Percentiles rank a stretch among this genome's conserved stretches.
Evolutionary conservation across 1,284 basidiomycete genomes (phyloP).

Genomic region (Papiliotrema fonsecae): DNA sequence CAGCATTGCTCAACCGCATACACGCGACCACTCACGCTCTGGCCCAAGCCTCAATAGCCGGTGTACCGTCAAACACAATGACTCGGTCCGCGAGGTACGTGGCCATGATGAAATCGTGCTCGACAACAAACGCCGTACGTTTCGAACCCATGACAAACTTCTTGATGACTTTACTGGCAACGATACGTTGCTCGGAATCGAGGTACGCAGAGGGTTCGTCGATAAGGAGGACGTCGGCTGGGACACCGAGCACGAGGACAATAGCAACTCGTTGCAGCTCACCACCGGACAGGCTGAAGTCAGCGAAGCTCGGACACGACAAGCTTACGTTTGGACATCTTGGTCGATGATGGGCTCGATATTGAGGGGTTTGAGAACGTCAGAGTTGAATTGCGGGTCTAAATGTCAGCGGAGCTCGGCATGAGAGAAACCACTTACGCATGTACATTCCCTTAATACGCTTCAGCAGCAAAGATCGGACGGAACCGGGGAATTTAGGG

Average conservation of each 20-base stretch:
- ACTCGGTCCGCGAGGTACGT: slow-evolving; percentile 96
- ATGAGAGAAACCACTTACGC: slow-evolving; percentile 51
- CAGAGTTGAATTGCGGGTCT: slow-evolving; percentile 90
- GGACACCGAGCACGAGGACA: slow-evolving; percentile 73
- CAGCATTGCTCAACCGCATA: not conserved
- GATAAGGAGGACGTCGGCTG: slow-evolving; percentile 68
- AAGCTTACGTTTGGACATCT: slow-evolving; percentile 72
- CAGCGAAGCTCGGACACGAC: not conserved
- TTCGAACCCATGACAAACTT: slow-evolving; percentile 90
- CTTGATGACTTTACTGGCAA: slow-evolving; percentile 94
- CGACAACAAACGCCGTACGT: slow-evolving; percentile 94
- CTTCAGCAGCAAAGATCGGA: slow-evolving; percentile 86
- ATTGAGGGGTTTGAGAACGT: slow-evolving; percentile 91
- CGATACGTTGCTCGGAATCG: slow-evolving; percentile 97
- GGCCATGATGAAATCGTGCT: slow-evolving; percentile 85
- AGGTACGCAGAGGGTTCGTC: slow-evolving; percentile 64
- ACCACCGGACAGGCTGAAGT: slow-evolving; percentile 71
- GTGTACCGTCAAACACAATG: slow-evolving; percentile 87
- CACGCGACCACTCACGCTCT: slow-evolving; percentile 61
- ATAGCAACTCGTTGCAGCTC: slow-evolving; percentile 95
- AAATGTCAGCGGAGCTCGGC: no score
- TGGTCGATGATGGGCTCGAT: slow-evolving; percentile 91
- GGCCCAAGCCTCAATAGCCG: slow-evolving; percentile 74
- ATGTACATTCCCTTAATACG: slow-evolving; percentile 90
- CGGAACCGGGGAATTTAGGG: slow-evolving; percentile 88